Base-by-base conservation (phyloP, 108 stramenopile genomes). In the Nitzschia putrida region DNA sequence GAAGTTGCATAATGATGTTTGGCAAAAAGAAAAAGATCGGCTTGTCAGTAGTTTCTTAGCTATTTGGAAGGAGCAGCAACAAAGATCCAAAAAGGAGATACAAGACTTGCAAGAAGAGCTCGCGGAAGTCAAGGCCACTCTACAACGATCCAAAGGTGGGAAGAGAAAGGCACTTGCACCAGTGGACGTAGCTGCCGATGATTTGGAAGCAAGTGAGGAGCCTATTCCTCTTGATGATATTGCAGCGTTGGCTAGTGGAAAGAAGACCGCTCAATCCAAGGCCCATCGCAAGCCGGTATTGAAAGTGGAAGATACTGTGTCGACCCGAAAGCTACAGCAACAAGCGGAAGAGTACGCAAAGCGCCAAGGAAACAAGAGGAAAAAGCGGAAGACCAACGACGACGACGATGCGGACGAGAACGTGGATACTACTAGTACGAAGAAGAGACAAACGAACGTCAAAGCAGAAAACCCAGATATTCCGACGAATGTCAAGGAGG, bases 21-120 rank as follows among this genome's bases (percentile, higher is more conserved):
- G 81, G 77, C 53, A 74, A 26, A 38, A 47, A 12, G 81, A 82
- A 63, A 78, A 74, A 51, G 58, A 69, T 44, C 26, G 40, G 20
- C 34, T 82, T 10, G 44, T 78, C 22, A 22, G 75, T 4, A 69
- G 61, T 43, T 74, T 68, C 37, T 68, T 73, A 54, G 45, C 39
- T 8, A n/a, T 77, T 23, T 82, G 68, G 66, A 59, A 74, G 2
- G 40, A 66, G 7, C 40, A 52, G 25, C 65, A 73, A 20, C 37
- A 66, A 18, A 38, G 43, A 24, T 25, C 52, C 16, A 20, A 61
- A 8, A 34, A 61, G 23, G 55, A 45, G 24, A 43, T 71, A 0
- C 26, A 64, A 41, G 59, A 69, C 6, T 41, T 76, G 41, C 40
- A 56, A 37, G 45, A 56, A 23, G 50, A 63, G 37, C 22, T 68